Conservation (phyloP, 2,329 filamentous ascomycete genomes). For the Neonectria sp. region DNA sequence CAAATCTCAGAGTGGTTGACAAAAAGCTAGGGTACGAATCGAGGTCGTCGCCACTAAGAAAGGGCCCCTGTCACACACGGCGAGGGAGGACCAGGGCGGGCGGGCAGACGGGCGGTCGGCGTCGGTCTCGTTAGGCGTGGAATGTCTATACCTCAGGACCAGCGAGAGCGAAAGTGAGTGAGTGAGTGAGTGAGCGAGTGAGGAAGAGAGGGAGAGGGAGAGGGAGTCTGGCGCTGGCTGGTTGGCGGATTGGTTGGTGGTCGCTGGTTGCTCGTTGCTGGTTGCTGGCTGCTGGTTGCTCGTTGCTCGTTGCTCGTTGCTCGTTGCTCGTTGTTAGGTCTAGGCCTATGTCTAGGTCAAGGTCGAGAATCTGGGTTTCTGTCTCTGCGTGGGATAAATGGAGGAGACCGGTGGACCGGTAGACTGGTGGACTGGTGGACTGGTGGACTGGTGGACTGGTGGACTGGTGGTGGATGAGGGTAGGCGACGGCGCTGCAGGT, state of each 20-base stretch:
- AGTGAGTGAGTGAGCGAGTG: constrained; percentile 27
- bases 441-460: background rate
- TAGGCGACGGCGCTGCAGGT: constrained; percentile 28
- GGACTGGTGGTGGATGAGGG: constrained; percentile 3
- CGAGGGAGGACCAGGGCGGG: constrained; percentile 18
- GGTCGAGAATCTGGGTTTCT: background rate
- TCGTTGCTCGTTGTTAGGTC: constrained; percentile 9
- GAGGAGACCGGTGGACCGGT: background rate
- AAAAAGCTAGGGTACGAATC: constrained; percentile 32
- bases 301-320: background rate
- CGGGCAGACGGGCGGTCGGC: background rate
- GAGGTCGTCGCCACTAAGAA: constrained; percentile 32
- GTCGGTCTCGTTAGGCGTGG: constrained; percentile 26
- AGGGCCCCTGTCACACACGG: constrained; percentile 26
- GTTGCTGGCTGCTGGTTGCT: background rate
- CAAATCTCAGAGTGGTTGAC: constrained; percentile 46
- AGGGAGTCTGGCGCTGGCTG: constrained; percentile 7
- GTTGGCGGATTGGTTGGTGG: constrained; percentile 3
- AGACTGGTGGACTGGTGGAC: background rate
- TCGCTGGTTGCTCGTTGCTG: constrained; percentile 1
- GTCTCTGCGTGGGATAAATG: constrained; percentile 4
- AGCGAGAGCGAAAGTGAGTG: constrained; percentile 15
- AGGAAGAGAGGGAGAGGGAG: constrained; percentile 29
- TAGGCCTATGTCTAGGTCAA: background rate
- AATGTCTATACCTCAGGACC: constrained; percentile 37